These are phyloP conservation scores for Bauhinia variegata DNA, from an alignment of 306 rosid genomes.

Conservation along the genomic window DNA sequence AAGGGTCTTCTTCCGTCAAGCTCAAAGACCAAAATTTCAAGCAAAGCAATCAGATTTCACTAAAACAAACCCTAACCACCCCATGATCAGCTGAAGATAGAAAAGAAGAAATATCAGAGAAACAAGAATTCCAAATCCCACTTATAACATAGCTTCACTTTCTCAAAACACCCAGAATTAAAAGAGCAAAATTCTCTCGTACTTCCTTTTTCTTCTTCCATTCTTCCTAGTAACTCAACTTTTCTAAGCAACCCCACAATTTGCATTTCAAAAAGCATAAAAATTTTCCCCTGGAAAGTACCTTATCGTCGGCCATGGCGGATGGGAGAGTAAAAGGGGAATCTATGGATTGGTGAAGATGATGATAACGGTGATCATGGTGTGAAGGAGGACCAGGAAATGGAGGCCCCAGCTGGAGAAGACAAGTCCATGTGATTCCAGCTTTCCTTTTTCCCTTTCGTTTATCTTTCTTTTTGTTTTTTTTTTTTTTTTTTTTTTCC, in stretches of 20 bases:
- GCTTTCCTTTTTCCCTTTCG: conserved; percentile 43
- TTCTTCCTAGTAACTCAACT: background rate
- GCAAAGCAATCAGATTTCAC: conserved; percentile 15
- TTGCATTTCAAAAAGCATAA: background rate
- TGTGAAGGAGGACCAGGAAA: conserved; percentile 38
- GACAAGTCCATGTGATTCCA: conserved; percentile 97
- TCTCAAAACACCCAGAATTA: conserved; percentile 10
- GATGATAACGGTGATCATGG: conserved; percentile 42
- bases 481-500: conserved; percentile 3
- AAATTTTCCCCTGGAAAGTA: conserved; percentile 29
- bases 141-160: conserved; percentile 29
- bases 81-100: background rate
- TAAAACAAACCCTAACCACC: conserved; percentile 39
- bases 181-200: background rate
- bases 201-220: background rate
- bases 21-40: conserved; percentile 24
- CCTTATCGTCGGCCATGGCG: conserved; percentile 92
- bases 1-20: conserved; percentile 3
- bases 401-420: conserved; percentile 61
- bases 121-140: conserved; percentile 26
- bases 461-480: conserved; percentile 19
- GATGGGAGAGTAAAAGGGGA: conserved; percentile 26
- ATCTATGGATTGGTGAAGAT: conserved; percentile 35
- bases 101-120: background rate
- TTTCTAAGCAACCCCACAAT: conserved; percentile 37